Evolutionary conservation across 495 filamentous ascomycete species (phyloP), one percentile per base, ranked within the genome.

Genomic region (Neurospora terricola): DNA sequence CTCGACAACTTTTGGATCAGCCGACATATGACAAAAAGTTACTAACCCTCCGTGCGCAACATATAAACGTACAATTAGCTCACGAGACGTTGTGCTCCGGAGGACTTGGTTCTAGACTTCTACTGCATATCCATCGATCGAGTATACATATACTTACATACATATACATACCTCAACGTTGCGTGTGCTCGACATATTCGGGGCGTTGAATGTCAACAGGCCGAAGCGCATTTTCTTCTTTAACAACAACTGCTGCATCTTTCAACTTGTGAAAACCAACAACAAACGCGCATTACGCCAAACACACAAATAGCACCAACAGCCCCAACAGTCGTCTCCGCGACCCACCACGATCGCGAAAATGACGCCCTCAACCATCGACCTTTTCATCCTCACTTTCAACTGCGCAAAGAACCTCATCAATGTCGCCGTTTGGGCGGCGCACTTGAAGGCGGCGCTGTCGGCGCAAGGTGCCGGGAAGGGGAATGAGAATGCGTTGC

Each of bases 331-430:
- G 54, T 1, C 54, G 14, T 36, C 54, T 8, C 23, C 12, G 48
- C 48, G 48, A 30, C 48, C 23, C 48, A 2, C 4, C 48, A 27
- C 27, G 27, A 66, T 34, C 54, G 30, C 40, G 42, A 71, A 75
- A 23, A 82, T 81, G 80, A 73, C 74, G 54, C 76, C 76, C 23
- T 79, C 82, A 30, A 78, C 79, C 37, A 73, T 87, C 40, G 84
- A 87, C 71, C 76, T 94, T 69, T 93, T 96, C 78, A 85, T 96
- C 48, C 82, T 97, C 40, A 97, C 96, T 38, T 96, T 94, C 82
- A 99, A 99, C 80, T 97, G 94, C 77, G 96, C 88, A 18, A 87
- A 90, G 69, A 86, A 85, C 69, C 81, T 88, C 27, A 89, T 94
- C 77, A 83, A 91, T 73, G 81, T 87, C 36, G 82, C 88, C 23